Percentiles rank a stretch among this genome's conserved stretches.
These are phyloP conservation scores for Sporothrix globosa DNA, from an alignment of 2,329 filamentous ascomycete genomes.

Conservation along the genomic window DNA sequence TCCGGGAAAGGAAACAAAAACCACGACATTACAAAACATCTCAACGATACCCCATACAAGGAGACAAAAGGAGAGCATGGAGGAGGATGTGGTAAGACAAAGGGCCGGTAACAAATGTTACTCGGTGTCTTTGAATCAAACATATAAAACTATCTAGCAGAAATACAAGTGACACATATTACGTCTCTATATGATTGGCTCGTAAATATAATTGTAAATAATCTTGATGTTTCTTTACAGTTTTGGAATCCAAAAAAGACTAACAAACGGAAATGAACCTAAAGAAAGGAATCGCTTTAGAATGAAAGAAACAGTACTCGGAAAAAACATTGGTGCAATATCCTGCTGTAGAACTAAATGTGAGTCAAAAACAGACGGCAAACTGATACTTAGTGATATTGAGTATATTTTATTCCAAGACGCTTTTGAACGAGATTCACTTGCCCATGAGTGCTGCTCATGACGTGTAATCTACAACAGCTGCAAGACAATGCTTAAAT, in stretches of 20 bases:
- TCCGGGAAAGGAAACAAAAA: slow-evolving; percentile 31
- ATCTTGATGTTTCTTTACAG: no score
- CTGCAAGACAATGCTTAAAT: no score
- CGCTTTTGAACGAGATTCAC: neutral
- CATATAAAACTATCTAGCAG: slow-evolving; percentile 4
- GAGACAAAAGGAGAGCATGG: slow-evolving; percentile 25
- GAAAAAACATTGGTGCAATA: no score
- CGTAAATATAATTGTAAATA: neutral
- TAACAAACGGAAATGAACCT: no score
- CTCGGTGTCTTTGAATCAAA: neutral
- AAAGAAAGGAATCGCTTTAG: no score
- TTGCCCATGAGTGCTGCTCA: no score
- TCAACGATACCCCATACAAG: slow-evolving; percentile 46
- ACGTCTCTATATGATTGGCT: neutral
- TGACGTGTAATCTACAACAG: no score
- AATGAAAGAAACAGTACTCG: no score
- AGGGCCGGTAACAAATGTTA: neutral
- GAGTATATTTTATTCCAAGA: neutral
- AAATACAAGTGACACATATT: slow-evolving; percentile 4
- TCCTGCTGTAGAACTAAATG: no score
- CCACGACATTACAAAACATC: slow-evolving; percentile 39
- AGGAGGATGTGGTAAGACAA: neutral
- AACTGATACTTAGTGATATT: neutral
- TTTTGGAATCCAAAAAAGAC: no score
- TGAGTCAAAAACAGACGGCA: no score